Evolutionary conservation across 345 rosid species (phyloP), one percentile per base, ranked within the genome.

Genomic region (Aegle marmelos): DNA sequence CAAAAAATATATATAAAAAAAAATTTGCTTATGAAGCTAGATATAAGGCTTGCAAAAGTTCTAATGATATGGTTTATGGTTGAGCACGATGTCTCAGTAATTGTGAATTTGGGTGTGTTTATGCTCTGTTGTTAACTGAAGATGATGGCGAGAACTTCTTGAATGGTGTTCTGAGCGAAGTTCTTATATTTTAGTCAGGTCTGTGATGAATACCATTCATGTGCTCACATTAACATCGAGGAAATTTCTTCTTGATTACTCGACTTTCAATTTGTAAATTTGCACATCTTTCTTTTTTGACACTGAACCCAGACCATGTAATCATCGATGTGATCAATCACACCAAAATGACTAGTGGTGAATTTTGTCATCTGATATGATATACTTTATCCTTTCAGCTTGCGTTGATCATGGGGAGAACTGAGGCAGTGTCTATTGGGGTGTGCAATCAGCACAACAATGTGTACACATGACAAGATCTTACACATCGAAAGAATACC

Each of bases 401-500:
- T 85, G 87, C 57, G 68, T 70, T 57, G 87, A 78, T 76, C 50
- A 76, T 76, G 88, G 74, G 28, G 76, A 56, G 28, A 81, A 30
- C 33, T 85, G 78, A 82, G 27, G 68, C 64, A 11, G 72, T 9
- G 60, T 71, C 72, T 36, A 50, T 30, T 33, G 36, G 59, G 73
- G 34, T 2, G 28, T 68, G 67, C 37, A 28, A 39, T 68, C 13
- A 56, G 17, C 21, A n/a, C 27, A 59, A 27, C 54, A 1, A 39
- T 30, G 61, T 74, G 25, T 66, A 30, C 50, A 62, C 21, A 30
- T 28, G 39, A 33, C 9, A 36, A 41, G 31, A 66, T 74, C 64
- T 25, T 48, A 21, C 68, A 53, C 69, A 57, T 63, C 13, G 6
- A 0, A 45, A 14, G 50, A 54, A 61, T 63, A 22, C 9, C 13